phyloP scores from a whole-genome alignment of 2,329 filamentous ascomycete genomes.

The Diaporthe amygdali region DNA sequence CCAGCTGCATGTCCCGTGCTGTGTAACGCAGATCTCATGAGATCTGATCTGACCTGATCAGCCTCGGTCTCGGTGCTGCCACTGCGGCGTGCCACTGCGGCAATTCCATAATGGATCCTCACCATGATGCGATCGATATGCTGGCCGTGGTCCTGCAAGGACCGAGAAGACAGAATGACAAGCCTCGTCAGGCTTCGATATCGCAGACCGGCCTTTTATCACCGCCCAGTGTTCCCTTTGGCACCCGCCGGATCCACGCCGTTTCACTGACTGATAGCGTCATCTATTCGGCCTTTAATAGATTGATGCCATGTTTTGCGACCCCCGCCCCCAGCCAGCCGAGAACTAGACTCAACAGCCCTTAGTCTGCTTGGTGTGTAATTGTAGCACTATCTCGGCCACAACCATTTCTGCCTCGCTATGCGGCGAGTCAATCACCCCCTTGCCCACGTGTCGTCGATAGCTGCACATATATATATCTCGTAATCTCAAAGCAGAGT shows the following conservation, averaged over 20 bases:
- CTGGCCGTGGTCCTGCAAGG: background rate
- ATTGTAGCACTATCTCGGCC: background rate
- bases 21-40: background rate
- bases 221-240: background rate
- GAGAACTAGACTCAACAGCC: background rate
- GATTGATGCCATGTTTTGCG: background rate
- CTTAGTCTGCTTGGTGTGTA: background rate
- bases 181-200: background rate
- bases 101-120: background rate
- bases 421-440: slow-evolving; percentile 11
- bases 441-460: background rate
- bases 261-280: slow-evolving; percentile 16
- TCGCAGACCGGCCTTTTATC: background rate
- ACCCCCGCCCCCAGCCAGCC: background rate
- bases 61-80: background rate
- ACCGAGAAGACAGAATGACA: background rate
- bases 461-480: background rate
- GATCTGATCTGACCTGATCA: background rate
- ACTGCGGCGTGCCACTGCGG: background rate
- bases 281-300: background rate
- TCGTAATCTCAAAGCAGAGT: background rate
- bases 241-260: slow-evolving; percentile 5
- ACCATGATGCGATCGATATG: background rate
- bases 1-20: background rate
- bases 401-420: slow-evolving; percentile 1